Base-by-base conservation (phyloP, 2,329 filamentous ascomycete genomes). In the Eutypella sp. region DNA sequence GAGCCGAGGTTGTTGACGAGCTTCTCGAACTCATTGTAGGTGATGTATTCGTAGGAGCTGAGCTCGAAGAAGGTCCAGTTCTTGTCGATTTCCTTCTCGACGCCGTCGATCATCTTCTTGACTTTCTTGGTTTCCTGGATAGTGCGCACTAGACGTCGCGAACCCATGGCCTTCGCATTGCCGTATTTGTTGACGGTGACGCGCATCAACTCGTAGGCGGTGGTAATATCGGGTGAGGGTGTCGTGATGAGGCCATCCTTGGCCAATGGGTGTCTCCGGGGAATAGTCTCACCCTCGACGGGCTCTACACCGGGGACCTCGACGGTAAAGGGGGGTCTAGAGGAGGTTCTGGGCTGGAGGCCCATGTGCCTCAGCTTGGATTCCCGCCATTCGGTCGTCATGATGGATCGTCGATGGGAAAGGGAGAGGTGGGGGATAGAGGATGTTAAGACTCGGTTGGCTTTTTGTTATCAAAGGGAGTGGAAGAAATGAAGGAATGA, bases 31-130 rank as follows among this genome's bases (percentile, higher is more conserved):
- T 93, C 85, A 57, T 79, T 75, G 69, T 87, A 95, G 61, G 77
- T 85, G 62, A 85, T 75, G 73, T 86, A 95, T 50, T 82, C 78
- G 73, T 92, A 95, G 42, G 74, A 75, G 63, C 85, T 85, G 58
- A 92, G 81, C 73, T 95, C 89, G 64, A 89, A 93, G 69, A 87
- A 95, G 46, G 84, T 85, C 89, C 89, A 95, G 61, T 88, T 78
- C 81, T 95, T 95, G 65, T 92, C 86, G 23, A 91, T 79, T 67
- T 90, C 80, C 59, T 79, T 72, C 74, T 92, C 85, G 60, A 84
- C 78, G 53, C 89, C 89, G 64, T 93, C 87, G 38, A 95, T 73
- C 47, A 90, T 76, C 76, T 91, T 93, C 79, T 92, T 93, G 65
- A 95, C 73, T 76, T 89, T 92, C 76, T 92, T 95, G 59, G 81